Percentiles rank a stretch among this genome's conserved stretches.
Conservation (phyloP, 495 filamentous ascomycete species). For the Aspergillus leporis region DNA sequence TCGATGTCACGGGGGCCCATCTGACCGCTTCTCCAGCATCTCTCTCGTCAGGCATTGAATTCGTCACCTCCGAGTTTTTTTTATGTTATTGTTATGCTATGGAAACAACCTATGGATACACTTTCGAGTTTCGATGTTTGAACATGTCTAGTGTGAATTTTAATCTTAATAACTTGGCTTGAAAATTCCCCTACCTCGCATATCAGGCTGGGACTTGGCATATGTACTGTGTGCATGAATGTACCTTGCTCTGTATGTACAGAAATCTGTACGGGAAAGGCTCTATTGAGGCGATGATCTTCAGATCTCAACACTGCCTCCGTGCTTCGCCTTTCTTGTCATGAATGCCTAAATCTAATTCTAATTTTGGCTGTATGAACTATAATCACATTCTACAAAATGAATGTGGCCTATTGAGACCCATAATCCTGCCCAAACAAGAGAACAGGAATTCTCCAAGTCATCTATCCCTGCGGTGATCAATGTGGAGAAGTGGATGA, state of each 20-base stretch:
- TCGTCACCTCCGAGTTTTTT: conserved; percentile 9
- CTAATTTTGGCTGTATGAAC: not conserved
- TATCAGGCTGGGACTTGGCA: not conserved
- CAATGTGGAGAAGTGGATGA: conserved; percentile 14
- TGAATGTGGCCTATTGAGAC: not conserved
- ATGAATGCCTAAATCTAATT: conserved; percentile 13
- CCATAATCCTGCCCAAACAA: conserved; percentile 5
- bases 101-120: not conserved
- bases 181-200: not conserved
- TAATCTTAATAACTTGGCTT: not conserved
- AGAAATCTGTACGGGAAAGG: not conserved
- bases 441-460: conserved; percentile 1
- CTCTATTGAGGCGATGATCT: not conserved
- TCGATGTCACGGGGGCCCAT: conserved; percentile 1
- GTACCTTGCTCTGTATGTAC: not conserved
- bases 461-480: conserved; percentile 15
- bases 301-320: conserved; percentile 8
- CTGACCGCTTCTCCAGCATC: conserved; percentile 9
- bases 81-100: conserved; percentile 6
- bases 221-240: conserved; percentile 5
- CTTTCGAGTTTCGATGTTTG: not conserved
- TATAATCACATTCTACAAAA: not conserved
- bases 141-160: not conserved
- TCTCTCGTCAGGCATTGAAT: conserved; percentile 10
- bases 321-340: conserved; percentile 12